Evolutionary conservation across 106 monocot species (phyloP).

Genomic region (Dendrobium nobile): DNA sequence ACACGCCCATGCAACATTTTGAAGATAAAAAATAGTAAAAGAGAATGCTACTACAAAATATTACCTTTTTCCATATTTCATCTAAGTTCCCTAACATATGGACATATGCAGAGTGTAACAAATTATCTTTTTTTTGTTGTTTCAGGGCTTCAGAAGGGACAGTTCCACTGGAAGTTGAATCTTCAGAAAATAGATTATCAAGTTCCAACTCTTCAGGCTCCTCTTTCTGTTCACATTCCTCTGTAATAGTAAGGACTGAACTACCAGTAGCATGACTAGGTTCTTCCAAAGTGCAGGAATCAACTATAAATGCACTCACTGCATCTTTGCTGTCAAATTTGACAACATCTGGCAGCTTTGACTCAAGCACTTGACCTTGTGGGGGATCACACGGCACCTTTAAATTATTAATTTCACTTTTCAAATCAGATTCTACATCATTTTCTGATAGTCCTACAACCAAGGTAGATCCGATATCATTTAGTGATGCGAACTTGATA

Average conservation of each 20-base stretch:
- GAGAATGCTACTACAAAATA: neutral
- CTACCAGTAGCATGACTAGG: conserved; percentile 12
- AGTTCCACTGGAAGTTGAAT: conserved; percentile 29
- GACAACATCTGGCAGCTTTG: conserved; percentile 7
- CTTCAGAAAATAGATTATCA: conserved; percentile 77
- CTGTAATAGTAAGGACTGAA: neutral
- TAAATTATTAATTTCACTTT: conserved; percentile 18
- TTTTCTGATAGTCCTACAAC: conserved; percentile 62
- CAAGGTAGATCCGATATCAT: conserved; percentile 4
- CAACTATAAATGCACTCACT: conserved; percentile 12
- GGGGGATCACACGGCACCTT: conserved; percentile 15
- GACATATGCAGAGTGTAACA: conserved; percentile 34
- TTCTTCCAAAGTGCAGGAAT: conserved; percentile 8
- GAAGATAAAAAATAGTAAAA: conserved; percentile 2
- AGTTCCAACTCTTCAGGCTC: conserved; percentile 62
- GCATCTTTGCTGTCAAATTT: conserved; percentile 12
- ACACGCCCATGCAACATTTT: neutral
- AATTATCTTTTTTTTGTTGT: conserved; percentile 35
- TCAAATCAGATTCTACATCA: conserved; percentile 23
- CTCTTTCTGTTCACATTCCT: conserved; percentile 28
- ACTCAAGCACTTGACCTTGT: neutral
- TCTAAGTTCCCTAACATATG: conserved; percentile 41
- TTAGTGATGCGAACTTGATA: neutral
- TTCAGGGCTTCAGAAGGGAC: conserved; percentile 33
- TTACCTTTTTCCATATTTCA: conserved; percentile 82